Evolutionary conservation across 208 protist genomes (phyloP), one percentile per base, ranked within the genome.

Genomic region (Acanthamoeba castellanii): DNA sequence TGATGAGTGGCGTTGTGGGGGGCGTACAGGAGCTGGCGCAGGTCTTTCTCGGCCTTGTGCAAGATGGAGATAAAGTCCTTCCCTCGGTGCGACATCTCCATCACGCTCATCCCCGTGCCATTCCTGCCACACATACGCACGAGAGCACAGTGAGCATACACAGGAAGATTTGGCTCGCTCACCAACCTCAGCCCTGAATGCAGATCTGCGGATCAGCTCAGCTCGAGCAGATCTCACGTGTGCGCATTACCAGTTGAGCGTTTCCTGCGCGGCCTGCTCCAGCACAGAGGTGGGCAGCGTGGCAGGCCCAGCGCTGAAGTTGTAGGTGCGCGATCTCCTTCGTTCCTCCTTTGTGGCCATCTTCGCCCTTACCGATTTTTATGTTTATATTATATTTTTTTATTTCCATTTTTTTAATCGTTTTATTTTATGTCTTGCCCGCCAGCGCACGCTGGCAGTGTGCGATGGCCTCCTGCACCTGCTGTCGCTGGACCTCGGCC

Each of bases 241-340:
- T 61, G 47, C 3, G 9, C 6, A 47, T 18, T 64, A 22, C 55
- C 87, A 98, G 81, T 98, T 95, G 6, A 98, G 72, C 7, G 98
- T 72, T 64, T 98, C 96, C 32, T 78, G 64, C 55, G 94, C 72
- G 14, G 96, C 97, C 81, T 96, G 20, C 32, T 95, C 16, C 16
- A 98, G 85, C 50, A 98, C 97, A 42, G 78, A 81, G 22, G 66
- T 70, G 61, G 98, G 98, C 30, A 98, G 64, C 50, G 87, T 81
- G 76, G 97, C 97, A 64, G 98, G 98, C 32, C 98, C 98, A 55
- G 98, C 98, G 55, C 94, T 95, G 78, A 98, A 98, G 90, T 98
- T 98, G 88, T 96, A 84, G n/a, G 97, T 88, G 47, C 78, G 78
- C 78, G 78, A 85, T 11, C 78, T 50, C 78, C 78, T 85, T 59